Evolutionary conservation across 176 grass and related monocot genomes (phyloP).

Genomic region (Dactylis glomerata): DNA sequence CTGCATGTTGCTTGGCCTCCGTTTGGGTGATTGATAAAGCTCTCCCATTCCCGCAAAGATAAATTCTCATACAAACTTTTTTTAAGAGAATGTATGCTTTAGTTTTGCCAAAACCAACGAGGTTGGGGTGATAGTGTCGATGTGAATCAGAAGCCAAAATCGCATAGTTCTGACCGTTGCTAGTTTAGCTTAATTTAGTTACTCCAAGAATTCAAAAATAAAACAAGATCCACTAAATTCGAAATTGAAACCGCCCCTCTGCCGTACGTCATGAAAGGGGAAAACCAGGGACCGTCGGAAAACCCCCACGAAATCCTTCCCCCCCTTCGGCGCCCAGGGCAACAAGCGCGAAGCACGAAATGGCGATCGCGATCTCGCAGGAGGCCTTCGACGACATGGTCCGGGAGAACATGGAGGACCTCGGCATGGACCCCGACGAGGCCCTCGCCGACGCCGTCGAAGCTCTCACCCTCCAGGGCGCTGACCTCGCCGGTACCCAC

Average conservation of each 20-base stretch:
- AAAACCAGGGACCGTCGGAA: background rate
- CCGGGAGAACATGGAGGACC: constrained; percentile 92
- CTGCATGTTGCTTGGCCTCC: too few species aligned
- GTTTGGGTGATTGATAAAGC: too few species aligned
- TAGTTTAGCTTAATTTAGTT: background rate
- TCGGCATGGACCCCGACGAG: constrained; percentile 91
- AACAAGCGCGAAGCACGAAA: constrained; percentile 16
- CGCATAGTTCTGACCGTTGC: background rate
- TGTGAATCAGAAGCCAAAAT: background rate
- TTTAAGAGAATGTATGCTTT: too few species aligned
- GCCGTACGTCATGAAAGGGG: background rate
- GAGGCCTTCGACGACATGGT: constrained; percentile 87
- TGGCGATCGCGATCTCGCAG: constrained; percentile 85
- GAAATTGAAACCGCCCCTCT: background rate
- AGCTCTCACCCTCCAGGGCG: constrained; percentile 81
- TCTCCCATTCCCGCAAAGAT: too few species aligned
- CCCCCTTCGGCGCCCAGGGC: background rate
- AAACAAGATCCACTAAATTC: background rate
- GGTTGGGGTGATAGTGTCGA: background rate
- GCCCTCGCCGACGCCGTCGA: constrained; percentile 87
- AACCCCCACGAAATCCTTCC: constrained; percentile 2
- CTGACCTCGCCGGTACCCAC: constrained; percentile 67
- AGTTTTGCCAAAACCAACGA: too few species aligned
- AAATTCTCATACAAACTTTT: too few species aligned
- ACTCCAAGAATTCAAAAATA: background rate